Percentiles rank a stretch among this genome's conserved stretches.
Conservation (phyloP, 768 basidiomycete genomes). For the Phylloporus sp. region DNA sequence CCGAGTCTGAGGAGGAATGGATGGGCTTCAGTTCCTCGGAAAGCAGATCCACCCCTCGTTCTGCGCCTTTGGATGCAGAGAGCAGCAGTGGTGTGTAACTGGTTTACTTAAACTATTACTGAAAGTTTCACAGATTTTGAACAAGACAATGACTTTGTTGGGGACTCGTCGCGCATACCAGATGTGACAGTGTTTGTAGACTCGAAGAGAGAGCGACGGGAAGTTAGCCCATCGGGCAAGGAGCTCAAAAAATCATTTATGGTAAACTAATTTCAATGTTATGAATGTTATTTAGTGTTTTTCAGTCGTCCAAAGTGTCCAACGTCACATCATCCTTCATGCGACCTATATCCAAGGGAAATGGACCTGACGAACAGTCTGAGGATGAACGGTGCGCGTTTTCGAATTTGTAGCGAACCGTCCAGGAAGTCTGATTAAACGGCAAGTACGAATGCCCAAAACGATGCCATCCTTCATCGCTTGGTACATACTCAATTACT, state of each 20-base stretch:
- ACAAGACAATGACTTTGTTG: constrained; percentile 44
- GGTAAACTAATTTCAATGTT: constrained; percentile 39
- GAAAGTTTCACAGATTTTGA: constrained; percentile 32
- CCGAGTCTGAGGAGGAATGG: constrained; percentile 40
- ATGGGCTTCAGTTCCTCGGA: constrained; percentile 29
- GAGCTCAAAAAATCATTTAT: constrained; percentile 67
- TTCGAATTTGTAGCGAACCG: neutral
- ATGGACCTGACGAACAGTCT: constrained; percentile 35
- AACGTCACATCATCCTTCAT: constrained; percentile 41
- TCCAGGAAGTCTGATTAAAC: neutral
- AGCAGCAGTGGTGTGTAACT: constrained; percentile 17
- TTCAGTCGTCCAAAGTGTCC: constrained; percentile 74
- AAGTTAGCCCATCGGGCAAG: constrained; percentile 28
- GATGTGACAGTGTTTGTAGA: constrained; percentile 61
- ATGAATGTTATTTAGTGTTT: constrained; percentile 1
- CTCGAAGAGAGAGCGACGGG: constrained; percentile 19
- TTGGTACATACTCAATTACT: constrained; percentile 77
- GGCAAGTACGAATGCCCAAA: constrained; percentile 65
- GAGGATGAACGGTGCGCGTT: constrained; percentile 52
- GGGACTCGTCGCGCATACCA: constrained; percentile 32
- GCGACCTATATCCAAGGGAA: constrained; percentile 12
- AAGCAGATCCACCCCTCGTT: neutral
- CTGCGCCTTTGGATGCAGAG: constrained; percentile 14
- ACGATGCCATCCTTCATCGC: constrained; percentile 74
- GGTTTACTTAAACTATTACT: neutral